These are phyloP conservation scores for Boletus patriciae DNA, from an alignment of 768 basidiomycete genomes.

Conservation along the genomic window DNA sequence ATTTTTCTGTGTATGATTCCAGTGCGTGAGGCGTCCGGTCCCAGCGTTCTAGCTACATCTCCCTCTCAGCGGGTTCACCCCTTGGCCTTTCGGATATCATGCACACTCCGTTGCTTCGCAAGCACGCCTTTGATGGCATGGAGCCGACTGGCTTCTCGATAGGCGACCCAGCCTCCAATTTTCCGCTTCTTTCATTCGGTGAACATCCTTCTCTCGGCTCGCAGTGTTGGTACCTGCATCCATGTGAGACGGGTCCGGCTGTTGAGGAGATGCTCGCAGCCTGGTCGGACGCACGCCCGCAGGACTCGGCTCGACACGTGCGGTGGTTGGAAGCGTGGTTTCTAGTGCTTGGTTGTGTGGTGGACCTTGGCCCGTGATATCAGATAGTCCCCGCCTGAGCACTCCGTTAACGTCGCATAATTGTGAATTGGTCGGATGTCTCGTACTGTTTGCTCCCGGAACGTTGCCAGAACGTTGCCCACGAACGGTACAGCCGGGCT, in stretches of 20 bases:
- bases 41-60: slow-evolving; percentile 16
- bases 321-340: slow-evolving; percentile 77
- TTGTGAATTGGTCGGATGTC: slow-evolving; percentile 7
- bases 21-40: slow-evolving; percentile 50
- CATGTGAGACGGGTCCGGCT: slow-evolving; percentile 70
- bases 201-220: slow-evolving; percentile 79
- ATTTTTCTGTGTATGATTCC: slow-evolving; percentile 67
- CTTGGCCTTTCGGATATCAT: slow-evolving; percentile 57
- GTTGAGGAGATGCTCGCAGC: slow-evolving; percentile 70
- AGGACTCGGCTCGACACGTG: slow-evolving; percentile 17
- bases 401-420: slow-evolving; percentile 1
- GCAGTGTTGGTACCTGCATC: slow-evolving; percentile 85
- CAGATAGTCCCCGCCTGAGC: background rate
- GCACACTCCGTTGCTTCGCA: slow-evolving; percentile 59
- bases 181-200: slow-evolving; percentile 81
- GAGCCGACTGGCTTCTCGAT: slow-evolving; percentile 56
- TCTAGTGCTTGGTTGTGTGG: slow-evolving; percentile 63
- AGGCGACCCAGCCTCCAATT: slow-evolving; percentile 48
- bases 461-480: background rate
- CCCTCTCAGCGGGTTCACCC: slow-evolving; percentile 58
- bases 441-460: background rate
- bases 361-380: slow-evolving; percentile 46
- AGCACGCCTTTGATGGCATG: slow-evolving; percentile 42
- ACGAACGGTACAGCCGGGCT: background rate
- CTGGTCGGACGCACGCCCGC: slow-evolving; percentile 8